phyloP scores from a whole-genome alignment of 345 rosid species.

The Lepidium africanum region DNA sequence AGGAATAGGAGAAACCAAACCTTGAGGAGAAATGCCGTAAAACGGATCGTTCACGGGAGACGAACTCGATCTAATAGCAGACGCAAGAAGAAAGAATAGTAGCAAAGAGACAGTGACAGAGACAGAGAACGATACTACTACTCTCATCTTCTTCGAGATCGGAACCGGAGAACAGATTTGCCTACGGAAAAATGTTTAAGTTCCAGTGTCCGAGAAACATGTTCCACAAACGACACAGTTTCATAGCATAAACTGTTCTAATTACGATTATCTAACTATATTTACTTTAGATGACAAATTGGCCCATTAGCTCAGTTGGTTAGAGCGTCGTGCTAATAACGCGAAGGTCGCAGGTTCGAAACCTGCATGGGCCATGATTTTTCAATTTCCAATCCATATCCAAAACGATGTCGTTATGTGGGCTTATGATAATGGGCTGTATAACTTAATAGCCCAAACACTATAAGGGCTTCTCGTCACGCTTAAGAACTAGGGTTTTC shows the following conservation, averaged over 20 bases:
- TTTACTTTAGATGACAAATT: no score
- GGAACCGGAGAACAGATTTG: conserved; percentile 21
- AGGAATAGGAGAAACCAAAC: conserved; percentile 25
- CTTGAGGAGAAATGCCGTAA: conserved; percentile 84
- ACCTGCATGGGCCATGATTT: conserved; percentile 14
- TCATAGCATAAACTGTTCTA: background rate
- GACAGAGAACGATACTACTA: conserved; percentile 12
- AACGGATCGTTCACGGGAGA: conserved; percentile 42
- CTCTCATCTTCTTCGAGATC: conserved; percentile 43
- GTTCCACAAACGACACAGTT: conserved; percentile 11
- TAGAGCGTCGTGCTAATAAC: conserved; percentile 91
- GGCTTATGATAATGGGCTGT: background rate
- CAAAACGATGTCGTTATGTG: background rate
- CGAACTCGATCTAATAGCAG: conserved; percentile 41
- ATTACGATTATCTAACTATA: no score
- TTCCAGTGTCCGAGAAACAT: conserved; percentile 1
- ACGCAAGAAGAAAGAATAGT: conserved; percentile 7
- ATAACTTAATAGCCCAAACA: background rate
- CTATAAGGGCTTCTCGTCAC: background rate
- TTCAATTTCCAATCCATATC: background rate
- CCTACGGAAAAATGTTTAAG: conserved; percentile 1
- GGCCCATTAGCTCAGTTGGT: conserved; percentile 45
- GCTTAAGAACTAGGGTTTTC: conserved; percentile 4
- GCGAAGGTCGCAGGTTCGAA: conserved; percentile 61
- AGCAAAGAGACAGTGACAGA: background rate